Evolutionary conservation across 1,139 yeast genomes (phyloP).

Genomic region (Trichomonascaceae sp.): DNA sequence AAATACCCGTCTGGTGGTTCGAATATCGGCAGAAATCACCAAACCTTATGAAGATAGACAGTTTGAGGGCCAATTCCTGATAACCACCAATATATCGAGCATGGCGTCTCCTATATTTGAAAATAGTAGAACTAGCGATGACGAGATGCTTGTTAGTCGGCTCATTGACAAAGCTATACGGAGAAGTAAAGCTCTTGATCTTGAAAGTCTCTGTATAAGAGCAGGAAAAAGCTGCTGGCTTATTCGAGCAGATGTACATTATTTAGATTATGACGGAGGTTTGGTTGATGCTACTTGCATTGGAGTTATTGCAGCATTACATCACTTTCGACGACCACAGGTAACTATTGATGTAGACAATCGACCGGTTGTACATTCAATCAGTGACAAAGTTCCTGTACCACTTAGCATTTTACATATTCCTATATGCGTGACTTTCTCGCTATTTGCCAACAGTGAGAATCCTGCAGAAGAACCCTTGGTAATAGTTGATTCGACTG

Average conservation of each 20-base stretch:
- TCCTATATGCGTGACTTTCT: constrained; percentile 87
- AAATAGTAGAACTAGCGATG: constrained; percentile 62
- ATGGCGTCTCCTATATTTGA: constrained; percentile 87
- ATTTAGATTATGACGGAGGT: constrained; percentile 86
- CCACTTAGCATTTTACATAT: constrained; percentile 79
- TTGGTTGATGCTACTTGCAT: constrained; percentile 84
- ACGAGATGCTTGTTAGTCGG: constrained; percentile 72
- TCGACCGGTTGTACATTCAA: constrained; percentile 61
- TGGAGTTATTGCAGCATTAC: constrained; percentile 80
- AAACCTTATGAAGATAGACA: constrained; percentile 89
- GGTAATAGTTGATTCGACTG: constrained; percentile 67
- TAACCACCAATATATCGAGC: constrained; percentile 80
- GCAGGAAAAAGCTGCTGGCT: constrained; percentile 93
- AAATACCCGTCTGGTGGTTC: constrained; percentile 60
- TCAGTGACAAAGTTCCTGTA: constrained; percentile 80
- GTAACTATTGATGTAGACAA: constrained; percentile 66
- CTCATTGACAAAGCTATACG: constrained; percentile 86
- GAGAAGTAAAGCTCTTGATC: constrained; percentile 82
- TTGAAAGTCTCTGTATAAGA: constrained; percentile 81
- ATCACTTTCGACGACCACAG: constrained; percentile 82
- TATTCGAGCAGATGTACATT: constrained; percentile 82
- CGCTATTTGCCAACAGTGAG: constrained; percentile 51
- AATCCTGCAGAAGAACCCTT: constrained; percentile 29
- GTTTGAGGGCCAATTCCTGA: constrained; percentile 82
- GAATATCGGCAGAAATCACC: constrained; percentile 73